Base-by-base conservation (phyloP, 2,329 filamentous ascomycete species). In the Xylariaceae sp. region DNA sequence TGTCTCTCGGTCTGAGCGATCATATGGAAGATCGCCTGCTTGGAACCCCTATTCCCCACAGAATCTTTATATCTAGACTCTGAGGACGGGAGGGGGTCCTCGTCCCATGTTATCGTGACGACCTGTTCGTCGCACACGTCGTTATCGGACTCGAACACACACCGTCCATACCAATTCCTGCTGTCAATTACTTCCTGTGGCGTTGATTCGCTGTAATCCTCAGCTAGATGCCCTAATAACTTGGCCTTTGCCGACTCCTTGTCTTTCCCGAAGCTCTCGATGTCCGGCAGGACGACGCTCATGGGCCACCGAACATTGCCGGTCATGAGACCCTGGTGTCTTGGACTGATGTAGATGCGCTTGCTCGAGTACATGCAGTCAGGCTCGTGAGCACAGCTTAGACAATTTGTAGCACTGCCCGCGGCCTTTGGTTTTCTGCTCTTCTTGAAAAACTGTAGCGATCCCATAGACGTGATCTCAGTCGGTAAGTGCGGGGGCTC, bases 11-110 rank as follows among this genome's bases (percentile, higher is more conserved):
- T 96, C 59, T 93, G 90, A 1, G 93, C 92, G 2, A 93, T 88
- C 93, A 98, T 97, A 74, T 98, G 93, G 71, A 98, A 90, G 1
- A 87, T 87, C 0, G 93, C 93, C 16, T 89, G 91, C 76, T 98
- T 98, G 43, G 91, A 85, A 1, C 85, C 85, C 20, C 86, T 79
- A 49, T 74, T 71, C n/a, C 66, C 65, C 19, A 72, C 56, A 1
- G 61, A 44, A 65, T 74, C 54, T 4, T 52, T 44, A 10, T 57
- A 49, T 0, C 45, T 23, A 16, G 14, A 44, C 20, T 14, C 42
- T 18, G 41, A 47, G 14, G 49, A 29, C 6, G 73, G 67, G 2
- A 78, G 62, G 0, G 76, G 76, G 57, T 90, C 87, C 44, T 96
- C 90, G 12, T 92, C 89, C 92, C 93, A 98, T 3, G 83, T 86